These are phyloP conservation scores for Sesbania bispinosa DNA, from an alignment of 306 rosid species.

Conservation along the genomic window DNA sequence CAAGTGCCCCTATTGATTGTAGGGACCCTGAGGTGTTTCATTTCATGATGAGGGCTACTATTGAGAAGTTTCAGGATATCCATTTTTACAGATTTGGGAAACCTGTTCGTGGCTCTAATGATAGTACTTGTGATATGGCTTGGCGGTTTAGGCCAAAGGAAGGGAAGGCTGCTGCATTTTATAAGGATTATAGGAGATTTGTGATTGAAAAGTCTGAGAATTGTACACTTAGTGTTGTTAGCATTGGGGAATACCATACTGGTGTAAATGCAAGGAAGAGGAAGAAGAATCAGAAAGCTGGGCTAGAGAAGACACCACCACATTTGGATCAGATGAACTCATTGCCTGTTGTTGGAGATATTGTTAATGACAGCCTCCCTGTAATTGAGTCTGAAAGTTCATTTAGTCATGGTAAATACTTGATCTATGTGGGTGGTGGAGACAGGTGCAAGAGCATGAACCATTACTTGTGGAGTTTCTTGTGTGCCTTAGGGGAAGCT, in stretches of 20 bases:
- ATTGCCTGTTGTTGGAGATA: conserved; percentile 82
- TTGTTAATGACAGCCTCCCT: conserved; percentile 79
- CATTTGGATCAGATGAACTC: conserved; percentile 39
- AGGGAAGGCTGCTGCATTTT: conserved; percentile 85
- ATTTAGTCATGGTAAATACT: conserved; percentile 67
- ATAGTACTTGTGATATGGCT: conserved; percentile 88
- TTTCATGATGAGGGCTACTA: conserved; percentile 82
- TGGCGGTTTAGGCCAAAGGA: conserved; percentile 98
- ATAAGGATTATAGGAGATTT: conserved; percentile 95
- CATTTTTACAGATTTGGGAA: conserved; percentile 92
- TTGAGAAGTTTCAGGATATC: conserved; percentile 84
- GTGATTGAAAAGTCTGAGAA: conserved; percentile 60
- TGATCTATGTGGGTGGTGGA: conserved; percentile 75
- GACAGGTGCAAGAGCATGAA: conserved; percentile 98
- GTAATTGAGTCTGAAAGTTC: conserved; percentile 84
- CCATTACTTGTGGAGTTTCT: conserved; percentile 94
- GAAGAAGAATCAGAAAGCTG: conserved; percentile 67
- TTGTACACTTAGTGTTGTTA: conserved; percentile 58
- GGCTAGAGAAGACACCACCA: conserved; percentile 56
- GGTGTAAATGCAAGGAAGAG: conserved; percentile 89
- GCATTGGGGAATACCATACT: conserved; percentile 85
- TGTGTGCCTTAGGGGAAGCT: conserved; percentile 99
- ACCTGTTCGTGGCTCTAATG: conserved; percentile 58
- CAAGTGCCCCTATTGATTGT: conserved; percentile 69
- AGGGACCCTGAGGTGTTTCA: conserved; percentile 92